Evolutionary conservation across 2,329 filamentous ascomycete species (phyloP), one percentile per base, ranked within the genome.

Genomic region (Emergomyces orientalis): DNA sequence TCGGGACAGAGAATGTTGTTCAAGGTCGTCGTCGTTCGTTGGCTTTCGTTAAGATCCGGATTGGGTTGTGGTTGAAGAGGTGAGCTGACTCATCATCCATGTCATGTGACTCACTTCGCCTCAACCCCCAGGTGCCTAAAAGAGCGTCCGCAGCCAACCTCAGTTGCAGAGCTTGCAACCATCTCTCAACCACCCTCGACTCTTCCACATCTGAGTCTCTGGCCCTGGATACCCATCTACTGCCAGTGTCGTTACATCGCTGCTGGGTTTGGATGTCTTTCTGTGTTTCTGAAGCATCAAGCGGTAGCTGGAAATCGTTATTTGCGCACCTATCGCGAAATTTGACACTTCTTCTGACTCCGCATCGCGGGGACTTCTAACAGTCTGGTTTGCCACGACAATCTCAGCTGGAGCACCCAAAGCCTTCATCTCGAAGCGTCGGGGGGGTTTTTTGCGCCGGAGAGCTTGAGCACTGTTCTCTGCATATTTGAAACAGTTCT

Each of bases 351-450:
- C 27, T 25, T 39, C 27, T n/a, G 52, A 30, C 47, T 58, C 64
- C 55, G 61, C 67, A 67, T 74, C 70, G 70, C 71, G 71, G 73
- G 74, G 72, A 73, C 73, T 74, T 75, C 74, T 13, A 67, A 73
- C 71, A 74, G 73, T 75, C 75, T 68, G 71, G 71, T 67, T 69
- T 70, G 71, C 72, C 73, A 72, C 69, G 72, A 71, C 70, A 72
- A 14, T 37, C 70, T 70, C 69, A 65, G 66, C 65, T 67, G 68
- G 67, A n/a, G 63, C 34, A 27, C 51, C 57, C n/a, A 43, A n/a
- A 37, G 41, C 30, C 60, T 59, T 54, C 45, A 60, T 60, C 19
- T 66, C 63, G 70, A 73, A 68, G 67, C 64, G 69, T 71, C 61
- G 65, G 69, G 67, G 65, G 3, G 19, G 34, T 4, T 11, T 4